Evolutionary conservation across 352 stramenopile genomes (phyloP), one percentile per base, ranked within the genome.

Genomic region (Elongisporangium undulatum): DNA sequence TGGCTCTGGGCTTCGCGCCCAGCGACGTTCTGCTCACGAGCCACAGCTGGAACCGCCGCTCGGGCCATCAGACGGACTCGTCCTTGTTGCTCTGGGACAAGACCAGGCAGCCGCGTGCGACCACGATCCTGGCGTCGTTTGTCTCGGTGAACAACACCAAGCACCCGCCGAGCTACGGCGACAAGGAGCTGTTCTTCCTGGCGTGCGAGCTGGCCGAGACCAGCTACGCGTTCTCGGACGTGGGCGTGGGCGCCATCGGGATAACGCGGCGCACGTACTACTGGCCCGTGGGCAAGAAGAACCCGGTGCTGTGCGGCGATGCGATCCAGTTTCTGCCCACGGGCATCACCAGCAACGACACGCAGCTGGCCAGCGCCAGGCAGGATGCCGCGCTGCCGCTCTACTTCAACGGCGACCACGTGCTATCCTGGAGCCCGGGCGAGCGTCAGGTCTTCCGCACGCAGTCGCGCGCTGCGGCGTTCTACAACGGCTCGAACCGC

Each of bases 151-250:
- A 34, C 41, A 49, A 49, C 16, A 55, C 39, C 1, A 41, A 15
- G 5, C 22, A n/a, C 3, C 59, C 59, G 45, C 56, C 56, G 5
- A 55, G 41, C 19, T 68, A 79, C 58, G 55, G 61, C 4, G 71
- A 79, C 55, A 79, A 79, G 53, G 67, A 79, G 51, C 62, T 74
- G 8, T 79, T 75, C 51, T 79, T 79, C 66, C 26, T 79, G 17
- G 68, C 71, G 2, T 73, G 68, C 57, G 71, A 79, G 45, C 51
- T 79, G 5, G 67, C 71, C 7, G 68, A 79, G 48, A 62, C 65
- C 16, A 17, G 56, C 26, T 79, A 74, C 49, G 56, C 58, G 8
- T 73, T 76, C 48, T 76, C 68, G 0, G 58, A 71, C 24, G 74
- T 62, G 41, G 67, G 58, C 4, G 68, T 76, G 20, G 71, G 68